A percentile compares a stretch with the other conserved stretches of the same genome.
These are phyloP conservation scores for Passiflora organensis DNA, from an alignment of 345 rosid species.

Conservation along the genomic window DNA sequence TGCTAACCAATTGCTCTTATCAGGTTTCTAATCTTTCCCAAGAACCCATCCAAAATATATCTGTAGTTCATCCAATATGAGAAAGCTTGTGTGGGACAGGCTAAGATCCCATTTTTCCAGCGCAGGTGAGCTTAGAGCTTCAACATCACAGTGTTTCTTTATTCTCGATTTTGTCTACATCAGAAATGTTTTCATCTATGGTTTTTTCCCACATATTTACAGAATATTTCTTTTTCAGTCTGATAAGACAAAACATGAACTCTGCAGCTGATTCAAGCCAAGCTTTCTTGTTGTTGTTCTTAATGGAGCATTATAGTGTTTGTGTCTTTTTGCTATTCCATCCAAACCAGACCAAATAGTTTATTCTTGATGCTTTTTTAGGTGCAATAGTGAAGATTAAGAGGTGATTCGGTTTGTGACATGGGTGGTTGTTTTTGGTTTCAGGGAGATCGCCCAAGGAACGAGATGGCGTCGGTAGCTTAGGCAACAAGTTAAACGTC, in stretches of 20 bases:
- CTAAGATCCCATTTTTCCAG: slow-evolving; percentile 28
- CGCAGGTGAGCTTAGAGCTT: slow-evolving; percentile 26
- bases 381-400: not conserved
- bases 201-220: too few species aligned
- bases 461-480: slow-evolving; percentile 20
- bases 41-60: not conserved
- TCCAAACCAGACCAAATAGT: not conserved
- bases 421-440: not conserved
- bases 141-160: not conserved
- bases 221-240: not conserved
- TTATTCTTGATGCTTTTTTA: not conserved
- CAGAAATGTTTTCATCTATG: too few species aligned
- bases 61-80: slow-evolving; percentile 5
- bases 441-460: slow-evolving; percentile 38
- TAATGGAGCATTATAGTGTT: too few species aligned
- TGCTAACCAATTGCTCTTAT: not conserved
- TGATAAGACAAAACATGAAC: too few species aligned
- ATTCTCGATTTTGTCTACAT: not conserved
- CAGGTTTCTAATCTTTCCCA: not conserved
- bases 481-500: slow-evolving; percentile 41
- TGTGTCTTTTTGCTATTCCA: too few species aligned
- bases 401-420: slow-evolving; percentile 5
- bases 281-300: not conserved
- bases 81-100: slow-evolving; percentile 30
- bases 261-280: too few species aligned